Conservation (phyloP, 805 yeast genomes). For the Metschnikowia gruessii region DNA sequence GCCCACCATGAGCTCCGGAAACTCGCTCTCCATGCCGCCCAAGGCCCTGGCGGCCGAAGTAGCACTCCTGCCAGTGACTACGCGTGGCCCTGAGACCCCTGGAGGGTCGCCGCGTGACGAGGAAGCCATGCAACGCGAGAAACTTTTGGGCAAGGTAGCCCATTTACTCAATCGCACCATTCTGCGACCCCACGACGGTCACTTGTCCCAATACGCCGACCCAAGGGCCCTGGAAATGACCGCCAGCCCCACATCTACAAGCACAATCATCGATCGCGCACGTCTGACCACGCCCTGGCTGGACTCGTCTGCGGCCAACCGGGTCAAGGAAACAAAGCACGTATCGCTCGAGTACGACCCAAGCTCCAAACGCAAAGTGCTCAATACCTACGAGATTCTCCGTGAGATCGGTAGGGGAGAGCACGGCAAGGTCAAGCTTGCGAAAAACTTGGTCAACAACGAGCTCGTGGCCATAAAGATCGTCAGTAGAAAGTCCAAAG, state of each 20-base stretch:
- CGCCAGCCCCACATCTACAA: constrained; percentile 1
- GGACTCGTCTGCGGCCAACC: constrained; percentile 6
- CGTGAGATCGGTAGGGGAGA: constrained; percentile 93
- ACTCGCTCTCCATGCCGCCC: constrained; percentile 7
- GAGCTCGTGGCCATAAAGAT: constrained; percentile 90
- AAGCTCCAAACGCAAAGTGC: constrained; percentile 68
- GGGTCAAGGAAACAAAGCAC: constrained; percentile 67
- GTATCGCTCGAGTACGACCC: constrained; percentile 89
- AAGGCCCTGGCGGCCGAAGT: constrained; percentile 4
- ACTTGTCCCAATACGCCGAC: not conserved
- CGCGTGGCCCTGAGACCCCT: not conserved
- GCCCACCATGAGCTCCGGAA: constrained; percentile 6
- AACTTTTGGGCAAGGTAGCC: constrained; percentile 32
- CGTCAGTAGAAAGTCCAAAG: constrained; percentile 63
- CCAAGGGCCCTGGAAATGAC: constrained; percentile 1
- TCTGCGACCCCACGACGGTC: not conserved
- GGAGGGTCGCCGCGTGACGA: constrained; percentile 6
- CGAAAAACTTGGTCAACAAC: constrained; percentile 61
- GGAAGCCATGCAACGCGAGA: constrained; percentile 22
- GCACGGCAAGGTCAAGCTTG: constrained; percentile 96
- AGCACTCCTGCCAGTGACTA: constrained; percentile 6
- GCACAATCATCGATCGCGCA: constrained; percentile 1
- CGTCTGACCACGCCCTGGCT: constrained; percentile 5
- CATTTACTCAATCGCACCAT: constrained; percentile 26
- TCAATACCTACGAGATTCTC: constrained; percentile 87